Conservation (phyloP, 805 yeast genomes). For the Hermanozyma aechmeae region DNA sequence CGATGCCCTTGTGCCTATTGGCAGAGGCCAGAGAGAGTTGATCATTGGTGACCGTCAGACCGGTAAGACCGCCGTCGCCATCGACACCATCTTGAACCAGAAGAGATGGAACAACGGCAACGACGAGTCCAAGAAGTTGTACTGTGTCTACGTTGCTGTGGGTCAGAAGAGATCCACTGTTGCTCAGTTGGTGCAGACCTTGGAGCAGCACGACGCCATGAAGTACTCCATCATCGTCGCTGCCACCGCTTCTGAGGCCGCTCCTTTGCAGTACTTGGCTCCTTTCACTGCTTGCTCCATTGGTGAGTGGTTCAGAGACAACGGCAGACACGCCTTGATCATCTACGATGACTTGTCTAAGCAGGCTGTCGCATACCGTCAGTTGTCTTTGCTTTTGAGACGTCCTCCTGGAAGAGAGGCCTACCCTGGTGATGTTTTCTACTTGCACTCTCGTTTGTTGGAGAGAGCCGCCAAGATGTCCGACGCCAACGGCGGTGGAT, state of each 20-base stretch:
- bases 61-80: constrained; percentile 99
- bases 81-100: constrained; percentile 97
- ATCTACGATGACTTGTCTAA: constrained; percentile 97
- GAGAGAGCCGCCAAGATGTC: constrained; percentile 98
- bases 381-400: constrained; percentile 93
- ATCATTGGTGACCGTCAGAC: constrained; percentile 99
- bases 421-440: constrained; percentile 95
- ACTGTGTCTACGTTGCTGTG: constrained; percentile 99
- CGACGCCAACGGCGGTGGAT: constrained; percentile 83
- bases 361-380: constrained; percentile 99
- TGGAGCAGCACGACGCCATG: constrained; percentile 96
- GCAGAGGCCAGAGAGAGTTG: constrained; percentile 99
- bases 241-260: constrained; percentile 99
- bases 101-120: constrained; percentile 95
- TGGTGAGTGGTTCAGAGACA: constrained; percentile 99
- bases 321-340: constrained; percentile 95
- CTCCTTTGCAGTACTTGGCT: constrained; percentile 99
- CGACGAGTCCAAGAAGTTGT: constrained; percentile 95
- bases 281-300: constrained; percentile 99
- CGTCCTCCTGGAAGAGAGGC: constrained; percentile 98
- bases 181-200: constrained; percentile 98
- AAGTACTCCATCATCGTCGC: constrained; percentile 97
- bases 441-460: constrained; percentile 88
- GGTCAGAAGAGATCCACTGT: constrained; percentile 99
- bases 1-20: constrained; percentile 98